These are phyloP conservation scores for Hypoxylon trugodes DNA, from an alignment of 495 filamentous ascomycete species.

Conservation along the genomic window DNA sequence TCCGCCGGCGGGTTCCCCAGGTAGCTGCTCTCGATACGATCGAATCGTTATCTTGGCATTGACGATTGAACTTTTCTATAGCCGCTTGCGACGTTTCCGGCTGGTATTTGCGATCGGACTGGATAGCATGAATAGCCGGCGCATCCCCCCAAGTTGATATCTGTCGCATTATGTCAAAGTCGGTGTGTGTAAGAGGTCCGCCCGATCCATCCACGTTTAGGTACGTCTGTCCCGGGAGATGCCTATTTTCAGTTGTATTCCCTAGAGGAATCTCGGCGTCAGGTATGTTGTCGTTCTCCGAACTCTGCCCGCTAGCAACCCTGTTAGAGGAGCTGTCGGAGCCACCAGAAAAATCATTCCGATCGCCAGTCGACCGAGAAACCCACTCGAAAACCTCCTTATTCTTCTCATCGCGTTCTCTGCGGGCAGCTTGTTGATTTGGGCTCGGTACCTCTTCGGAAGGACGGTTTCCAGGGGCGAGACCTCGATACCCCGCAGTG, in stretches of 20 bases:
- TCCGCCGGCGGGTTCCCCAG: slow-evolving; percentile 73
- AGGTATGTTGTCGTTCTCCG: slow-evolving; percentile 48
- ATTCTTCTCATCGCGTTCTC: slow-evolving; percentile 50
- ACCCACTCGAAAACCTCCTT: slow-evolving; percentile 54
- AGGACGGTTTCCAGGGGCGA: slow-evolving; percentile 53
- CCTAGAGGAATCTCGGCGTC: slow-evolving; percentile 48
- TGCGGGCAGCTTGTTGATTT: slow-evolving; percentile 49
- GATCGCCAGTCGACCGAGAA: slow-evolving; percentile 32
- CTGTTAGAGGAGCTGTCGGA: slow-evolving; percentile 15
- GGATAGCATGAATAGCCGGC: slow-evolving; percentile 54
- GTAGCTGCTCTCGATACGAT: slow-evolving; percentile 73
- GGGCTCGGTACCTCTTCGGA: slow-evolving; percentile 49
- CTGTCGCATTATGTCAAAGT: slow-evolving; percentile 55
- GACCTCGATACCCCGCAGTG: slow-evolving; percentile 49
- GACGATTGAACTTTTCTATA: slow-evolving; percentile 57
- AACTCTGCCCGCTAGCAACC: slow-evolving; percentile 22
- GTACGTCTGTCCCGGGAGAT: slow-evolving; percentile 58
- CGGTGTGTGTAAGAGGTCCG: slow-evolving; percentile 52
- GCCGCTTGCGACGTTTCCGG: slow-evolving; percentile 61
- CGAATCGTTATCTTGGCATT: slow-evolving; percentile 59
- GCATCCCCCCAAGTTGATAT: slow-evolving; percentile 58
- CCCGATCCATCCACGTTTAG: slow-evolving; percentile 46
- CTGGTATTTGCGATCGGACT: slow-evolving; percentile 47
- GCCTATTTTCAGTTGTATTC: slow-evolving; percentile 50
- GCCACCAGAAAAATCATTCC: slow-evolving; percentile 7